Base-by-base conservation (phyloP, 1,139 yeast species). In the Yamadazyma buinensis region DNA sequence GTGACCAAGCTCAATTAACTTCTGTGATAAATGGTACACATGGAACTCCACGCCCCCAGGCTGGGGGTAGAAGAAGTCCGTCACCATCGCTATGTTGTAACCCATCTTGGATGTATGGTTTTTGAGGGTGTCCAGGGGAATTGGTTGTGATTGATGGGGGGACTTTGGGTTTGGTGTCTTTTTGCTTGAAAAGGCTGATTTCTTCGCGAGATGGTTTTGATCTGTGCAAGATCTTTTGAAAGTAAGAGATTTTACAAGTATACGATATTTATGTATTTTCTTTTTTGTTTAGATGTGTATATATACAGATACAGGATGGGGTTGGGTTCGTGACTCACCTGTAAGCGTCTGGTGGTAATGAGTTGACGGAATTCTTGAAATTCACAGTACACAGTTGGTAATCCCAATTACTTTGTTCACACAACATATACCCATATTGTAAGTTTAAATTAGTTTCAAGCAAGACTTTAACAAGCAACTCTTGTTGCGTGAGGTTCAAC, bases 31-130 rank as follows among this genome's bases (percentile, higher is more conserved):
- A 55, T 92, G 97, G 57, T 86, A 88, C 17, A 92, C 87, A 54
- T 94, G 98, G 42, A 92, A 79, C 57, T 94, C 99, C 3, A 94
- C 94, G 7, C 99, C 99, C 2, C 99, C 99, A 0, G 97, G 84
- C 55, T 94, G 98, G 14, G 99, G 99, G 59, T 84, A 94, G 76
- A 92, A 94, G 68, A 88, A 94, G 61, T 94, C 99, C 28, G 95
- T 84, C 3, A 90, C 86, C 97, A 92, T 90, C 9, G 86, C 83
- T 35, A 69, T 67, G 40, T 67, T 69, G 49, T 33, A 36, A 15
- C 31, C 31, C 31, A 29, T 29, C 19, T n/a, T n/a, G n/a, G n/a
- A n/a, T n/a, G n/a, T n/a, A n/a, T n/a, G n/a, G n/a, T n/a, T n/a
- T n/a, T n/a, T n/a, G n/a, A n/a, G n/a, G n/a, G n/a, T n/a, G n/a